Conservation (phyloP, 768 basidiomycete genomes). For the Mycena epipterygia region DNA sequence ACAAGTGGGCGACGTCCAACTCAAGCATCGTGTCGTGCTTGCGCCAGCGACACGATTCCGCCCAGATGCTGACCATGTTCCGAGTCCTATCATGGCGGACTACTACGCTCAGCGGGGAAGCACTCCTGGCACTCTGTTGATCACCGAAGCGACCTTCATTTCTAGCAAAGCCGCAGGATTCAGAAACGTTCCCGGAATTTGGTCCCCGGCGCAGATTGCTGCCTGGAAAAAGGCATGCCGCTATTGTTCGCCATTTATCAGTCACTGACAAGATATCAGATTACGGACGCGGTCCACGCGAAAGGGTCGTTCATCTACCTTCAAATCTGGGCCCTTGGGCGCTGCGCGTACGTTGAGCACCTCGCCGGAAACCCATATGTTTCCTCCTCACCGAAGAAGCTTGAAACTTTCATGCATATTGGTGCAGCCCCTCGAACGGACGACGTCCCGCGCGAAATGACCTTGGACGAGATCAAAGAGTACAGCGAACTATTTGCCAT, state of each 20-base stretch:
- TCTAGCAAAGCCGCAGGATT: slow-evolving; percentile 63
- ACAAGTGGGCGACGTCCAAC: slow-evolving; percentile 54
- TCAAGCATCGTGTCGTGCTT: slow-evolving; percentile 66
- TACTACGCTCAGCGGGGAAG: slow-evolving; percentile 66
- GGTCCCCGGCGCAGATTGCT: slow-evolving; percentile 68
- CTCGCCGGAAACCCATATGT: slow-evolving; percentile 53
- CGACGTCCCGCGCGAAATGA: slow-evolving; percentile 56
- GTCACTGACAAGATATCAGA: slow-evolving; percentile 43
- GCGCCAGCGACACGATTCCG: slow-evolving; percentile 64
- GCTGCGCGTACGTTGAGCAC: slow-evolving; percentile 50
- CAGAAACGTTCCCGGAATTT: slow-evolving; percentile 72
- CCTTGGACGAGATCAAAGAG: slow-evolving; percentile 62
- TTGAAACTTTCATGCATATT: slow-evolving; percentile 44
- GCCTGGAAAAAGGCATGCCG: slow-evolving; percentile 64
- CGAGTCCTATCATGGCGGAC: slow-evolving; percentile 48
- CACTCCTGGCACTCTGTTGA: slow-evolving; percentile 64
- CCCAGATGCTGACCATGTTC: slow-evolving; percentile 14
- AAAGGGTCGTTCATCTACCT: slow-evolving; percentile 61
- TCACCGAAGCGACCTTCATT: slow-evolving; percentile 72
- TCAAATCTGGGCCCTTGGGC: slow-evolving; percentile 72
- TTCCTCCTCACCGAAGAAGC: slow-evolving; percentile 45
- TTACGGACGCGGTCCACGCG: slow-evolving; percentile 71
- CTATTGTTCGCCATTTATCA: not conserved
- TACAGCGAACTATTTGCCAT: slow-evolving; percentile 62
- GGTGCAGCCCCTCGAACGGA: slow-evolving; percentile 26